Conservation (phyloP, 805 yeast genomes). For the Wickerhamiella kurtzmanii region DNA sequence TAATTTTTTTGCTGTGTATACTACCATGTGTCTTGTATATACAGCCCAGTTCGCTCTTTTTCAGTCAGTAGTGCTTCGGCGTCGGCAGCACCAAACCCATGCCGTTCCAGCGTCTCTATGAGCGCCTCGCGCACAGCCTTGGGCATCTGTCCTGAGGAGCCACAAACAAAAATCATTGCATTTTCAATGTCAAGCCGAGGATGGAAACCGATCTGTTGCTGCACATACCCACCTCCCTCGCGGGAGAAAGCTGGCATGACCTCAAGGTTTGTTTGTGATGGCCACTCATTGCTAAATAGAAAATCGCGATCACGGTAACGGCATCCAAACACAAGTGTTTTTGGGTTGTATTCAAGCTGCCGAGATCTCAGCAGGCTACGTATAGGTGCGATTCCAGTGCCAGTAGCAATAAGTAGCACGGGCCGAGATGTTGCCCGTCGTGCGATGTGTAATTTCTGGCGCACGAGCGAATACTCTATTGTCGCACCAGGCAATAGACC, state of each 20-base stretch:
- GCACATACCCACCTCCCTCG: slow-evolving; percentile 51
- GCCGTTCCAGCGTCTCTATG: slow-evolving; percentile 37
- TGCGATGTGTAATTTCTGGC: slow-evolving; percentile 21
- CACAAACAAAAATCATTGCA: slow-evolving; percentile 74
- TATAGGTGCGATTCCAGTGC: slow-evolving; percentile 95
- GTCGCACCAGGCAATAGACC: slow-evolving; percentile 35
- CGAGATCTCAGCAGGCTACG: slow-evolving; percentile 44
- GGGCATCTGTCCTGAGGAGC: slow-evolving; percentile 93
- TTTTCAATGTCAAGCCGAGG: slow-evolving; percentile 39
- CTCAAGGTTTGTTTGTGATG: slow-evolving; percentile 26
- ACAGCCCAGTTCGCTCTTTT: slow-evolving; percentile 53
- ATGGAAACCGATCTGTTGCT: slow-evolving; percentile 48
- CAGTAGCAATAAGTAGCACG: slow-evolving; percentile 71
- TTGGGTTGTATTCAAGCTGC: slow-evolving; percentile 15
- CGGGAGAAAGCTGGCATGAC: slow-evolving; percentile 35
- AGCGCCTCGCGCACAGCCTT: slow-evolving; percentile 71
- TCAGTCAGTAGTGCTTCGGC: slow-evolving; percentile 33
- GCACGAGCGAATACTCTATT: slow-evolving; percentile 25
- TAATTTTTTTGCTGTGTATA: background rate
- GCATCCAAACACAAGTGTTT: slow-evolving; percentile 33
- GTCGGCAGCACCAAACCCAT: slow-evolving; percentile 19
- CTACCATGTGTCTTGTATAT: slow-evolving; percentile 84
- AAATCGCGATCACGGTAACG: slow-evolving; percentile 53
- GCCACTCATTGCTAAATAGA: slow-evolving; percentile 47
- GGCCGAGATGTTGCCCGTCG: slow-evolving; percentile 21